Conservation (phyloP, 768 basidiomycete genomes). For the Hysterangium stoloniferum region DNA sequence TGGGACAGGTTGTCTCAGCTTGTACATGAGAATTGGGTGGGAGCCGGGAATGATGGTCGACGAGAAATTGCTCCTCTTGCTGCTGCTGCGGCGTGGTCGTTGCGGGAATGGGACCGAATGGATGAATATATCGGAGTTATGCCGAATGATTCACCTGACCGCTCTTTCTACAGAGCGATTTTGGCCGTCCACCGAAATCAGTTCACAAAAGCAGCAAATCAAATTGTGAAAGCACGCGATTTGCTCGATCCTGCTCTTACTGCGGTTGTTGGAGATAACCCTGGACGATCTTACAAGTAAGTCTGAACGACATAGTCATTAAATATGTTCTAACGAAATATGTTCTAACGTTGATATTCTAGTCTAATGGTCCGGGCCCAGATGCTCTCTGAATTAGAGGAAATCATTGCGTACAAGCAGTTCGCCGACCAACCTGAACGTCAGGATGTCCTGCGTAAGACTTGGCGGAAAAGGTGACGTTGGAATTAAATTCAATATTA, state of each 20-base stretch:
- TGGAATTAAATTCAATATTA: background rate
- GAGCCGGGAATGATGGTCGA: constrained; percentile 73
- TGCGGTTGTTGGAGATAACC: constrained; percentile 89
- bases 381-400: constrained; percentile 96
- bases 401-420: constrained; percentile 95
- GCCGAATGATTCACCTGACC: constrained; percentile 87
- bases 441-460: constrained; percentile 84
- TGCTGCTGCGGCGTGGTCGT: constrained; percentile 93
- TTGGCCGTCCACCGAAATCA: constrained; percentile 95
- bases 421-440: constrained; percentile 89
- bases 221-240: constrained; percentile 91
- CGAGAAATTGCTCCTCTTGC: constrained; percentile 94
- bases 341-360: constrained; percentile 12
- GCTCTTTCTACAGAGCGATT: constrained; percentile 94
- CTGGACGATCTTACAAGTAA: constrained; percentile 95
- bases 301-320: constrained; percentile 18
- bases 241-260: constrained; percentile 85
- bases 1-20: constrained; percentile 87
- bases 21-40: constrained; percentile 84
- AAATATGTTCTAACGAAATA: background rate
- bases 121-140: constrained; percentile 93
- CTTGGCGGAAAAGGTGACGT: constrained; percentile 91
- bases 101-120: constrained; percentile 98
- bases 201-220: constrained; percentile 80
- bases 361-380: constrained; percentile 97